Evolutionary conservation across 2,329 filamentous ascomycete species (phyloP).

Genomic region (Metarhizium rileyi): DNA sequence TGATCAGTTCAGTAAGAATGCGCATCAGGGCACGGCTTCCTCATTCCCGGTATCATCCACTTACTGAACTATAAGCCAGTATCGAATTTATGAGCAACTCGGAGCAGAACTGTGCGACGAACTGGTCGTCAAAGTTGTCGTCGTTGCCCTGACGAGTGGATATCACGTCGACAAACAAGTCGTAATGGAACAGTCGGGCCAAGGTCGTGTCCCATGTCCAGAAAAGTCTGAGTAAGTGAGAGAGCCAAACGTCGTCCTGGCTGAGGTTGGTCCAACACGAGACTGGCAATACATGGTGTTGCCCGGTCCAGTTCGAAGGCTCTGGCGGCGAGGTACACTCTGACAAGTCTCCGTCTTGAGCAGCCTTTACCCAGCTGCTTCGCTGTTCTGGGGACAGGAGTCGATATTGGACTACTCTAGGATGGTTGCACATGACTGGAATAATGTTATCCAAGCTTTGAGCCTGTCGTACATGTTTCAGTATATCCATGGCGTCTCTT

Average conservation of each 20-base stretch:
- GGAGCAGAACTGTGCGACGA: constrained; percentile 12
- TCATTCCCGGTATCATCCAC: neutral
- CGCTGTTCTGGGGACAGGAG: neutral
- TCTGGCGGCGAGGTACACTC: neutral
- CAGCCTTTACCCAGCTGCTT: neutral
- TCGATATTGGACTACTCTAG: neutral
- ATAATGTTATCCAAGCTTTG: neutral
- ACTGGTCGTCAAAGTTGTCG: neutral
- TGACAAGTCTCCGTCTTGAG: neutral
- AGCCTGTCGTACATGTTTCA: neutral
- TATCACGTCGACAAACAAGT: constrained; percentile 10
- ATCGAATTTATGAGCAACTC: constrained; percentile 14
- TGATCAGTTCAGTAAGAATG: neutral
- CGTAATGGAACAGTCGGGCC: constrained; percentile 9
- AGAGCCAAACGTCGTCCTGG: constrained; percentile 10
- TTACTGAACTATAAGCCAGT: constrained; percentile 12
- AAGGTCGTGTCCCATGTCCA: constrained; percentile 16
- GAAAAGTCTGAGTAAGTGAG: constrained; percentile 12
- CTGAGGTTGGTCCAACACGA: constrained; percentile 13
- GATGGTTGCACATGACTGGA: neutral
- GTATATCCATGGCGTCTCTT: neutral
- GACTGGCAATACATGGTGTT: constrained; percentile 6
- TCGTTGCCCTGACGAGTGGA: neutral
- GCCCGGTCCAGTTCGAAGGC: neutral
- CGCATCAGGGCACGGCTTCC: neutral